Evolutionary conservation across 2,329 filamentous ascomycete genomes (phyloP).

Genomic region (Arthrinium phaeospermum): DNA sequence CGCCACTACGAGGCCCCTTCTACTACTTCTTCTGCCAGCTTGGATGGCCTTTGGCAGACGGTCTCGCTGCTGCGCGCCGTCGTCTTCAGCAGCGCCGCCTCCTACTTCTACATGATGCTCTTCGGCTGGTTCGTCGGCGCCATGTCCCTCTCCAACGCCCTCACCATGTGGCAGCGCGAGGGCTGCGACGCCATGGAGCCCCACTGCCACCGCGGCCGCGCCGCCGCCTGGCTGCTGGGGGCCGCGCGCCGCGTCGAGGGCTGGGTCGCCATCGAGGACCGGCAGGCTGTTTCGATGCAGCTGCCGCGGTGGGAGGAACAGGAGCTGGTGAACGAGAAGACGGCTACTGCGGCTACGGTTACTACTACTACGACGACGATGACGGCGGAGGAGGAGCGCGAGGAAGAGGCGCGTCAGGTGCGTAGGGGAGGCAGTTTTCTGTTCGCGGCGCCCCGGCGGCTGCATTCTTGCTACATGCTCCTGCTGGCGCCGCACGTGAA

Average conservation of each 20-base stretch:
- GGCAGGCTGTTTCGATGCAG: background rate
- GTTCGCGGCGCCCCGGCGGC: constrained; percentile 25
- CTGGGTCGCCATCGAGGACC: constrained; percentile 27
- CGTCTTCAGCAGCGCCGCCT: constrained; percentile 23
- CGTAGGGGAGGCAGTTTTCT: constrained; percentile 17
- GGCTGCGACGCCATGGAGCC: constrained; percentile 22
- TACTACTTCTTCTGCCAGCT: background rate
- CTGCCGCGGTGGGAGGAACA: constrained; percentile 17
- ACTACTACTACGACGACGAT: background rate
- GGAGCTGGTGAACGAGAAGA: background rate
- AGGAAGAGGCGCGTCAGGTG: background rate
- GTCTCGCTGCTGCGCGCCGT: background rate
- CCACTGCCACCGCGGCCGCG: constrained; percentile 22
- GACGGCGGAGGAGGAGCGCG: background rate
- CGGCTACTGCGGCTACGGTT: background rate
- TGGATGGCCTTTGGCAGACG: background rate
- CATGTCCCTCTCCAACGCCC: constrained; percentile 32
- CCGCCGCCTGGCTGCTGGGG: constrained; percentile 20
- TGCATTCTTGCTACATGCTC: constrained; percentile 23
- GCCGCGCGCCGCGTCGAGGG: constrained; percentile 22
- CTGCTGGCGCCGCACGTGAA: constrained; percentile 22
- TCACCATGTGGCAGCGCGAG: constrained; percentile 30
- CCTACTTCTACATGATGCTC: constrained; percentile 28
- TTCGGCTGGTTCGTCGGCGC: constrained; percentile 33
- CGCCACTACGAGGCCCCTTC: background rate